A percentile compares a stretch with the other conserved stretches of the same genome.
phyloP scores from a whole-genome alignment of 352 stramenopile genomes.

The Phytopythium cucurbitacearum region DNA sequence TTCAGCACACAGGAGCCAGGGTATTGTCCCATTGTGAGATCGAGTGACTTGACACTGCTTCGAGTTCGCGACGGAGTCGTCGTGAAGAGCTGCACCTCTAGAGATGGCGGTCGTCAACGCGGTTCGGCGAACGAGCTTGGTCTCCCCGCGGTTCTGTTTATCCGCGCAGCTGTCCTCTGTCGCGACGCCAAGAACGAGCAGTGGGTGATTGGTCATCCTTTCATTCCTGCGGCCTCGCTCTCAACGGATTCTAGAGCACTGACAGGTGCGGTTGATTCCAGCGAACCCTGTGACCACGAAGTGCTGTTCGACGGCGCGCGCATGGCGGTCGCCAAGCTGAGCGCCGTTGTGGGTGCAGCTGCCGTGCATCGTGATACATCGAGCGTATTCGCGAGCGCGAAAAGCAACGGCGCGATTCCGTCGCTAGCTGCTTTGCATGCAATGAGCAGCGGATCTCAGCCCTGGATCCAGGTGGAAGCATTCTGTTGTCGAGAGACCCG shows the following conservation, averaged over 20 bases:
- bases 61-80: background rate
- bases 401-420: too few species aligned
- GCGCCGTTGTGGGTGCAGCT: slow-evolving; percentile 16
- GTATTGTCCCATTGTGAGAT: slow-evolving; percentile 6
- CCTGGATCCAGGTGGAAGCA: too few species aligned
- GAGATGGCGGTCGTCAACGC: too few species aligned
- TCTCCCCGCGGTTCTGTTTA: slow-evolving; percentile 1
- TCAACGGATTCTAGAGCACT: too few species aligned
- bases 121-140: too few species aligned
- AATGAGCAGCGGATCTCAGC: too few species aligned
- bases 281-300: slow-evolving; percentile 12
- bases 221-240: background rate
- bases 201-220: slow-evolving; percentile 12
- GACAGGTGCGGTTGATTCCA: too few species aligned
- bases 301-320: slow-evolving; percentile 13
- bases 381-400: too few species aligned
- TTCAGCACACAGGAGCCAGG: slow-evolving; percentile 12
- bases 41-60: background rate
- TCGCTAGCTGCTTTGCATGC: too few species aligned
- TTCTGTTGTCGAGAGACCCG: too few species aligned
- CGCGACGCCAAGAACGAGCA: slow-evolving; percentile 10
- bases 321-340: slow-evolving; percentile 17
- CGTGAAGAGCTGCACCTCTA: background rate
- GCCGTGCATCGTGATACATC: slow-evolving; percentile 8
- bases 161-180: slow-evolving; percentile 7